Evolutionary conservation across 2,329 filamentous ascomycete genomes (phyloP).

Genomic region (Cytospora piceae): DNA sequence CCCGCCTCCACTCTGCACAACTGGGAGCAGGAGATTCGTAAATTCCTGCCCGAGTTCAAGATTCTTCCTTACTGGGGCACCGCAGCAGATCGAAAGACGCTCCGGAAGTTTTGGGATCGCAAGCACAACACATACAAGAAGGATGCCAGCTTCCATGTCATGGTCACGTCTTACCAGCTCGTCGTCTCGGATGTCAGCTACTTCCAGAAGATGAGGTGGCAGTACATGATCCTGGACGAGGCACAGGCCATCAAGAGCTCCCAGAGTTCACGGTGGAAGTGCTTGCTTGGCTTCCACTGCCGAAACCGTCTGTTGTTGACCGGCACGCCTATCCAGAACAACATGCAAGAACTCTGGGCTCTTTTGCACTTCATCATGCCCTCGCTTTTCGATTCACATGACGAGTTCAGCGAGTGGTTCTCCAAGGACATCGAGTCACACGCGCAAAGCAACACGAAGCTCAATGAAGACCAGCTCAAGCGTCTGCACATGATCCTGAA

Average conservation of each 20-base stretch:
- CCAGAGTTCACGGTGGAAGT: constrained; percentile 95
- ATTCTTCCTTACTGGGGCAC: constrained; percentile 97
- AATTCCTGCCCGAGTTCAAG: constrained; percentile 93
- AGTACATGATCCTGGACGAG: constrained; percentile 99
- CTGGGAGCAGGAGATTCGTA: constrained; percentile 97
- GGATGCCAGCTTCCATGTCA: constrained; percentile 92
- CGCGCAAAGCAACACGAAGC: constrained; percentile 98
- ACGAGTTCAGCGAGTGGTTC: constrained; percentile 93
- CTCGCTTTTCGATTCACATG: constrained; percentile 93
- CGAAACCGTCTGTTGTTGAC: constrained; percentile 92
- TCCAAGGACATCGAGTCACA: constrained; percentile 97
- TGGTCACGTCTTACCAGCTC: constrained; percentile 95
- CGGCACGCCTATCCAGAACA: constrained; percentile 98
- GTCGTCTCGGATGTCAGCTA: constrained; percentile 96
- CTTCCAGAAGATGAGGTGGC: constrained; percentile 99
- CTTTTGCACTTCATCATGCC: constrained; percentile 99
- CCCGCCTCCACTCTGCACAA: constrained; percentile 97
- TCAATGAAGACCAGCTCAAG: constrained; percentile 96
- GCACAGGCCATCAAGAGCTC: constrained; percentile 99
- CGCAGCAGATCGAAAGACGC: constrained; percentile 88
- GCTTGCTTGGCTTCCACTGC: constrained; percentile 89
- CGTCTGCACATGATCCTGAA: constrained; percentile 98
- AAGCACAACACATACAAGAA: constrained; percentile 95
- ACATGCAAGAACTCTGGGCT: constrained; percentile 99
- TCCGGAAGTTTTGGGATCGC: constrained; percentile 98